phyloP scores from a whole-genome alignment of 2,329 filamentous ascomycete species.

The Aspergillus brasiliensis region DNA sequence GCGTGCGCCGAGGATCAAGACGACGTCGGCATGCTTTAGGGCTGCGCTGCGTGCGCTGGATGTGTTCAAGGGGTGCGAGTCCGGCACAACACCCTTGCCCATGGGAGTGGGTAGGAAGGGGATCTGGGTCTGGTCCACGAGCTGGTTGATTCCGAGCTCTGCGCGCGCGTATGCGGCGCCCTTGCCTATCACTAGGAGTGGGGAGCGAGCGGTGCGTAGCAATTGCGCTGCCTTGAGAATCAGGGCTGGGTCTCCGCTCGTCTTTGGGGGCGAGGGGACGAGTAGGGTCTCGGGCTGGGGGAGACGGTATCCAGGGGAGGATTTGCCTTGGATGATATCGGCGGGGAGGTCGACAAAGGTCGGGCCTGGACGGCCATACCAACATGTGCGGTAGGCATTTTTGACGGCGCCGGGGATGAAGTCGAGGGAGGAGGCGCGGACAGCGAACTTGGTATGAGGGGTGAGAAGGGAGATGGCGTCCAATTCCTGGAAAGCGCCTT shows the following conservation, averaged over 20 bases:
- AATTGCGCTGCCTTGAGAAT: conserved; percentile 47
- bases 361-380: conserved; percentile 57
- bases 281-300: conserved; percentile 33
- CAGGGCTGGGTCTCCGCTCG: conserved; percentile 48
- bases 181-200: conserved; percentile 58
- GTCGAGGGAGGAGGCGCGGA: conserved; percentile 50
- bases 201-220: conserved; percentile 53
- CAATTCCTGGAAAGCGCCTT: conserved; percentile 61
- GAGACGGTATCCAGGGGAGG: conserved; percentile 21
- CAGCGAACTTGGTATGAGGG: conserved; percentile 56
- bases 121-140: conserved; percentile 53
- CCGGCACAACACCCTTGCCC: conserved; percentile 60
- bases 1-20: conserved; percentile 57
- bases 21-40: conserved; percentile 57
- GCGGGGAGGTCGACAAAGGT: conserved; percentile 59
- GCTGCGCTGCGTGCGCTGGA: conserved; percentile 58
- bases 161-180: conserved; percentile 58
- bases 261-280: conserved; percentile 44
- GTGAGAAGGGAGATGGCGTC: conserved; percentile 57
- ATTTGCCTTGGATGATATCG: conserved; percentile 54
- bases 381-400: conserved; percentile 56
- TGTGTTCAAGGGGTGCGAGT: conserved; percentile 55
- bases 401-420: conserved; percentile 51
- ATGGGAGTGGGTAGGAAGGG: conserved; percentile 62
- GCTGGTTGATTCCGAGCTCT: conserved; percentile 47